Conservation (phyloP, 371 early-diverging fungal species). For the Rhizopus sp. region DNA sequence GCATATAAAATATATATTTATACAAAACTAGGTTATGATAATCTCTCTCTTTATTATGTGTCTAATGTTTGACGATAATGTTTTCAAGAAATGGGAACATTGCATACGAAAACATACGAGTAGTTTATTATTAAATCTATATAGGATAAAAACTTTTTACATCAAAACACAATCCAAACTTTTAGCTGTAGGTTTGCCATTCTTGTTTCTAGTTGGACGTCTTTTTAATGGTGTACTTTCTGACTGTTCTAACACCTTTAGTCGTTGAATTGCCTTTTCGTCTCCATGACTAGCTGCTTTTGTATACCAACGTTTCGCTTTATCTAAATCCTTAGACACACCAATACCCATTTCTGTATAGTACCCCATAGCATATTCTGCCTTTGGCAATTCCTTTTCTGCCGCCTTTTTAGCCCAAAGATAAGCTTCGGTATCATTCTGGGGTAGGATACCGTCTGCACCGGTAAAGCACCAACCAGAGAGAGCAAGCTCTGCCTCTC, state of each 20-base stretch:
- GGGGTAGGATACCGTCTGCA: conserved; percentile 65
- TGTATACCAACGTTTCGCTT: conserved; percentile 74
- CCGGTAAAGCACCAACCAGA: conserved; percentile 92
- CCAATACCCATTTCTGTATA: conserved; percentile 85
- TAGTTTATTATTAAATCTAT: neutral
- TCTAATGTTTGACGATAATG: no score
- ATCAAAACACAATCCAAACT: conserved; percentile 38
- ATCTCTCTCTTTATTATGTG: no score
- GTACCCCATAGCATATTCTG: conserved; percentile 86
- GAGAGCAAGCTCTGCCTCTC: conserved; percentile 79
- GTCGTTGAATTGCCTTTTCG: conserved; percentile 64
- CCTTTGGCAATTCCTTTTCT: conserved; percentile 74
- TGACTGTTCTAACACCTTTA: conserved; percentile 62
- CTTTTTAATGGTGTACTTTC: conserved; percentile 31
- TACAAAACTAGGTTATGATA: no score
- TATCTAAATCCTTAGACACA: conserved; percentile 58
- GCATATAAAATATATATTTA: no score
- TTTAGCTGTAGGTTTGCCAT: conserved; percentile 27
- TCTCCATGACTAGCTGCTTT: conserved; percentile 75
- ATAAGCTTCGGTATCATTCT: conserved; percentile 82
- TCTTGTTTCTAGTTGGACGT: conserved; percentile 33
- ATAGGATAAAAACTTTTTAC: conserved; percentile 14
- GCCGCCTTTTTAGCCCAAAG: conserved; percentile 86
- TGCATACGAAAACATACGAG: no score
- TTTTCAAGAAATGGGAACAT: no score